Percentiles rank a stretch among this genome's conserved stretches.
phyloP scores from a whole-genome alignment of 2,329 filamentous ascomycete species.

The Exophiala sp. region DNA sequence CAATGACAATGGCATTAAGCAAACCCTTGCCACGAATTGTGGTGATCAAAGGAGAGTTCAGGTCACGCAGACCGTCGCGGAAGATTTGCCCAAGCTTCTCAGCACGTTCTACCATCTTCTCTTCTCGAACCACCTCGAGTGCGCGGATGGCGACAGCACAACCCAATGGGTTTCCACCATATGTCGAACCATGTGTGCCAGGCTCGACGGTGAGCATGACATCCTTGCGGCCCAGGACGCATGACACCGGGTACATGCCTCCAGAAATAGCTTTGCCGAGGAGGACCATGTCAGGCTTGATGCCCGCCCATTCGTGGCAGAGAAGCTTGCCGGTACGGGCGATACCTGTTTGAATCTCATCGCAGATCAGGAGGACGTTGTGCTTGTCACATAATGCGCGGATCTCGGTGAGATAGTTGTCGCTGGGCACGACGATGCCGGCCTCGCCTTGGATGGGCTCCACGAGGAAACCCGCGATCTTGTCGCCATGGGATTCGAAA shows the following conservation, averaged over 20 bases:
- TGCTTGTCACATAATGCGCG: constrained; percentile 87
- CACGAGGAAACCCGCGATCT: constrained; percentile 88
- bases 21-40: constrained; percentile 86
- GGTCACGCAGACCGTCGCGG: constrained; percentile 69
- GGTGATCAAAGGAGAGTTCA: constrained; percentile 78
- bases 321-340: constrained; percentile 91
- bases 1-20: constrained; percentile 93
- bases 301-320: constrained; percentile 88
- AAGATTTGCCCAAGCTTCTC: constrained; percentile 78
- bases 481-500: constrained; percentile 74
- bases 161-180: constrained; percentile 92
- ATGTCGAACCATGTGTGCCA: constrained; percentile 96
- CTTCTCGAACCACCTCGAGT: constrained; percentile 88
- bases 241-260: constrained; percentile 98
- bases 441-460: constrained; percentile 98
- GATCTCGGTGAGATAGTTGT: constrained; percentile 77
- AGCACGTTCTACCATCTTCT: constrained; percentile 78
- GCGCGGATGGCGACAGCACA: constrained; percentile 95
- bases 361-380: constrained; percentile 93
- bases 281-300: constrained; percentile 92
- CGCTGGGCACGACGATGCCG: constrained; percentile 90
- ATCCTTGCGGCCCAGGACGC: constrained; percentile 80
- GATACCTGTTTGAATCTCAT: constrained; percentile 98
- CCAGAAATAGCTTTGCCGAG: constrained; percentile 97
- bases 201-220: constrained; percentile 95